Evolutionary conservation across 2,329 filamentous ascomycete species (phyloP).

Genomic region (Fusarium xyrophilum): DNA sequence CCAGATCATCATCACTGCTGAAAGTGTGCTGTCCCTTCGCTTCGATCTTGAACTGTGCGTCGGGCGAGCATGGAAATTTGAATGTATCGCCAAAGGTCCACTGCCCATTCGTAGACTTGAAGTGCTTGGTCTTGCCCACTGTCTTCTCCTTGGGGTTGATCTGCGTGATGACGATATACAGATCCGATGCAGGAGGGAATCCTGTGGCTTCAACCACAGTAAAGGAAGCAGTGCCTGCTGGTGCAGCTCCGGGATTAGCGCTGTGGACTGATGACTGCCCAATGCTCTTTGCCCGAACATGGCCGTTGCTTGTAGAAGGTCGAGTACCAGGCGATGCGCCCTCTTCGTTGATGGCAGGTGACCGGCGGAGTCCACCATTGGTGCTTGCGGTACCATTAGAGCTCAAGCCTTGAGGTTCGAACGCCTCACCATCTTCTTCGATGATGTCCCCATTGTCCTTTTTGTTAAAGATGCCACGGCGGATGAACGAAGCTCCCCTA

Average conservation of each 20-base stretch:
- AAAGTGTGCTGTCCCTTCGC: constrained; percentile 88
- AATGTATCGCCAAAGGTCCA: constrained; percentile 80
- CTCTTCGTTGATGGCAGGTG: constrained; percentile 49
- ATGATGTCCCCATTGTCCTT: constrained; percentile 69
- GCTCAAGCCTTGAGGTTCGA: constrained; percentile 49
- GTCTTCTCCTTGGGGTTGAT: constrained; percentile 74
- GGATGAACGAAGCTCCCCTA: constrained; percentile 89
- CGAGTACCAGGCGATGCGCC: constrained; percentile 36
- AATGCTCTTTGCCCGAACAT: constrained; percentile 63
- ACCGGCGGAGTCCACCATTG: constrained; percentile 51
- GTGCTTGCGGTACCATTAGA: constrained; percentile 48
- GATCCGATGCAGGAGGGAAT: constrained; percentile 76
- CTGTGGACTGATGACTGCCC: constrained; percentile 73
- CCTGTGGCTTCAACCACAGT: constrained; percentile 79
- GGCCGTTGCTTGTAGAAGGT: constrained; percentile 46
- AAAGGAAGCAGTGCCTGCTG: constrained; percentile 79
- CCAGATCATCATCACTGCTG: constrained; percentile 81
- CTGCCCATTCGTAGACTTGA: constrained; percentile 72
- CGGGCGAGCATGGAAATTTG: constrained; percentile 77
- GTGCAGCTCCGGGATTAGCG: constrained; percentile 64
- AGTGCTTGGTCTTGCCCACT: constrained; percentile 90
- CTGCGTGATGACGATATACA: constrained; percentile 78
- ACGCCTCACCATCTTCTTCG: constrained; percentile 52
- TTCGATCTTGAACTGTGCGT: constrained; percentile 84
- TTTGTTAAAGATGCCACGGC: constrained; percentile 79